phyloP scores from a whole-genome alignment of 768 basidiomycete genomes.

The Kondoa malvinella region DNA sequence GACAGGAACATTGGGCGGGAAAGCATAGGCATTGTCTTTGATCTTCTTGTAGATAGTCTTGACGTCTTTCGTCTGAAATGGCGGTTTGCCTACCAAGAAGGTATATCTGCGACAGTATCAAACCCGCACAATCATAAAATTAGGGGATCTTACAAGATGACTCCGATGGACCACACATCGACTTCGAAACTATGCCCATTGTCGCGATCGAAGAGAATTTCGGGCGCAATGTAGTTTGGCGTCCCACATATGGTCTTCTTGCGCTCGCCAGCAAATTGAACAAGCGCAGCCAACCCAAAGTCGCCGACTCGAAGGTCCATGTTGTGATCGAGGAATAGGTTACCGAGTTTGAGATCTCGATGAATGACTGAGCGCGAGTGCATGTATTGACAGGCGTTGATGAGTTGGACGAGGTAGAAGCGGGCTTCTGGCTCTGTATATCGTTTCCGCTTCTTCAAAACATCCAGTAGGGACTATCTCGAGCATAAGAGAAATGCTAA shows the following conservation, averaged over 20 bases:
- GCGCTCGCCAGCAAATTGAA: constrained; percentile 86
- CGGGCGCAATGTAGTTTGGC: constrained; percentile 96
- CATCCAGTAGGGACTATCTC: constrained; percentile 40
- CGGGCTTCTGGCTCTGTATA: constrained; percentile 81
- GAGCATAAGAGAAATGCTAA: constrained; percentile 36
- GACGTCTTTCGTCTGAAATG: constrained; percentile 96
- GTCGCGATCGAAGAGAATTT: constrained; percentile 85
- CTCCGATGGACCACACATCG: constrained; percentile 93
- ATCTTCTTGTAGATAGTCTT: constrained; percentile 94
- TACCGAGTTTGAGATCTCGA: constrained; percentile 89
- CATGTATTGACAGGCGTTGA: constrained; percentile 95
- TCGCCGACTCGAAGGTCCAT: constrained; percentile 97
- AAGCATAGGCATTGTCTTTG: constrained; percentile 79
- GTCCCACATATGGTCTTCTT: constrained; percentile 99
- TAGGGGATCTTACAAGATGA: constrained; percentile 47
- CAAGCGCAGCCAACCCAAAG: constrained; percentile 89
- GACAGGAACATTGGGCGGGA: constrained; percentile 58
- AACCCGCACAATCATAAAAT: background rate
- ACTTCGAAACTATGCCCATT: constrained; percentile 98
- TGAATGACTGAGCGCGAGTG: constrained; percentile 92
- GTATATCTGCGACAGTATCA: constrained; percentile 44
- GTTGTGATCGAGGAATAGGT: constrained; percentile 71
- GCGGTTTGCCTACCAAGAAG: constrained; percentile 79
- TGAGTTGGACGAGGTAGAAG: constrained; percentile 81
- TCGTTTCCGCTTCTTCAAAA: constrained; percentile 22